Evolutionary conservation across 192 early-diverging fungal genomes (phyloP), one percentile per base, ranked within the genome.

Genomic region (Tieghemiomyces parasiticus): DNA sequence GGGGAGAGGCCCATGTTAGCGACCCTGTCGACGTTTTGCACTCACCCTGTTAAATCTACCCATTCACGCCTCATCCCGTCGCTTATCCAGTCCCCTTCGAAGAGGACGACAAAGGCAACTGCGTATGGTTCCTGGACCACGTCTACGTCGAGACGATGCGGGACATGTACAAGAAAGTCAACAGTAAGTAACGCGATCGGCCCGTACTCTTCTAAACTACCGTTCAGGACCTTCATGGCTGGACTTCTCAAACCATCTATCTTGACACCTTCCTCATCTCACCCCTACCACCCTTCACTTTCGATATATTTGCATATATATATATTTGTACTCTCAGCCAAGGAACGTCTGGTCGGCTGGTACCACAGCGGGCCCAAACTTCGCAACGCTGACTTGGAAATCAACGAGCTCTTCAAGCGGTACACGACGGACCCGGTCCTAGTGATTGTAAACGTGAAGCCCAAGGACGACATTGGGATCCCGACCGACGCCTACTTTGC

Each of bases 141-240:
- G 93, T 96, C 74, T 99, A 96, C 69, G 90, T 93, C 33, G 96
- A 99, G 66, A 89, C 91, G 4, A 99, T 99, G 96, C 92, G 93
- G 61, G 94, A 97, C 60, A 99, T 99, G 96, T 99, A 96, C 72
- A 94, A 92, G 71, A 99, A 99, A 78, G 92, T 99, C 28, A 99
- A 96, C 73, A 94, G 90, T n/a, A n/a, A n/a, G n/a, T n/a, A n/a
- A n/a, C n/a, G n/a, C n/a, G n/a, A n/a, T n/a, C n/a, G n/a, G n/a
- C n/a, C n/a, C n/a, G n/a, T n/a, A n/a, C n/a, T n/a, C n/a, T n/a
- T n/a, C n/a, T n/a, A n/a, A n/a, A n/a, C n/a, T n/a, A n/a, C n/a
- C n/a, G n/a, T n/a, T n/a, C n/a, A n/a, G n/a, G n/a, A n/a, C n/a
- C n/a, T n/a, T n/a, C n/a, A n/a, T n/a, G n/a, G n/a, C n/a, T n/a